Conservation (phyloP, 2,329 filamentous ascomycete genomes). For the Mariannaea sp. region DNA sequence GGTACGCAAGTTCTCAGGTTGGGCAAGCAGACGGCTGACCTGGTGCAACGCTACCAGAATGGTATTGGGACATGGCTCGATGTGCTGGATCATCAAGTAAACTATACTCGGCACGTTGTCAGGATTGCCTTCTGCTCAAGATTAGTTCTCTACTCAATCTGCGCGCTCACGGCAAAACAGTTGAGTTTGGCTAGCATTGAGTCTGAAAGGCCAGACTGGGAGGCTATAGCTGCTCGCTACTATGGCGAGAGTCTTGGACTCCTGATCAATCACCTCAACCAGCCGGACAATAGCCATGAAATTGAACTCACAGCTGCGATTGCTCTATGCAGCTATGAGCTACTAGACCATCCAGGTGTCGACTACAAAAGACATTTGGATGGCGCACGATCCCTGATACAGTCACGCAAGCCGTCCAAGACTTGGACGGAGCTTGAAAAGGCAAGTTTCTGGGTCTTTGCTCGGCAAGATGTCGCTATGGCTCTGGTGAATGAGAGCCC, state of each 20-base stretch:
- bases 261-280: not conserved
- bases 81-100: conserved; percentile 7
- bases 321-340: conserved; percentile 16
- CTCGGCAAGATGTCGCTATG: conserved; percentile 15
- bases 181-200: not conserved
- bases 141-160: conserved; percentile 7
- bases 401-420: not conserved
- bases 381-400: conserved; percentile 10
- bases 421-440: conserved; percentile 3
- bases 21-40: not conserved
- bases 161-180: conserved; percentile 14
- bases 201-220: not conserved
- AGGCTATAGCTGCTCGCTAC: not conserved
- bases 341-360: conserved; percentile 1
- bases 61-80: conserved; percentile 16
- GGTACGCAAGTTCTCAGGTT: not conserved
- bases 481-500: conserved; percentile 4
- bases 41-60: conserved; percentile 5
- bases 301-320: conserved; percentile 5
- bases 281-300: not conserved
- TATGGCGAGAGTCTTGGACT: conserved; percentile 7
- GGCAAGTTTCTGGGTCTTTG: conserved; percentile 19
- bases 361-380: conserved; percentile 11
- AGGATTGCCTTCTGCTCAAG: conserved; percentile 3
- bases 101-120: conserved; percentile 10